phyloP scores from a whole-genome alignment of 441 rosid genomes.

The Pelargonium australe region DNA sequence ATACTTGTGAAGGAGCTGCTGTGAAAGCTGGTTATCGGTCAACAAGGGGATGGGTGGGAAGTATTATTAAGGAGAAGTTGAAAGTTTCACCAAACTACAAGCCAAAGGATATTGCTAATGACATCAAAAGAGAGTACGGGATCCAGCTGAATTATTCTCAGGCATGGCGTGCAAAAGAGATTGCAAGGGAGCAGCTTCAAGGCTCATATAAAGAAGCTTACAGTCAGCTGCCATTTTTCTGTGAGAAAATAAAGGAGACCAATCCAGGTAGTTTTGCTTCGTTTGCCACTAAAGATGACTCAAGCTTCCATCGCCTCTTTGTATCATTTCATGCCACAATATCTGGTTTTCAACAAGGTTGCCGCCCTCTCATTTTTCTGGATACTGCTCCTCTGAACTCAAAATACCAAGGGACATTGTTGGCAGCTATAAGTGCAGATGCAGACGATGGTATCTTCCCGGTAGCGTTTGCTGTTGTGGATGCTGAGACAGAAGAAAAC shows the following conservation, averaged over 20 bases:
- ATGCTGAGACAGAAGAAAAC: constrained; percentile 58
- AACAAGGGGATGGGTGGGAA: constrained; percentile 69
- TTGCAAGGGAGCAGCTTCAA: constrained; percentile 75
- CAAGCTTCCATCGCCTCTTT: constrained; percentile 62
- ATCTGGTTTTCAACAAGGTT: constrained; percentile 61
- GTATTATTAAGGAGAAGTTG: constrained; percentile 62
- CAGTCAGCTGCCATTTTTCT: constrained; percentile 53
- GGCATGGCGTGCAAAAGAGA: constrained; percentile 74
- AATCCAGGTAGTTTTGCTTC: constrained; percentile 68
- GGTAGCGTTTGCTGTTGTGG: constrained; percentile 62
- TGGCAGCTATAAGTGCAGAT: constrained; percentile 58
- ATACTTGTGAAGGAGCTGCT: constrained; percentile 59
- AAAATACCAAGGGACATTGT: constrained; percentile 52
- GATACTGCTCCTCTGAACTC: constrained; percentile 51
- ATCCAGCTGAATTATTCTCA: constrained; percentile 66
- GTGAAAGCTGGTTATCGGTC: constrained; percentile 64
- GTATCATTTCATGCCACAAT: constrained; percentile 63
- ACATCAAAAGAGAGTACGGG: constrained; percentile 62
- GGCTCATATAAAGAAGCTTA: constrained; percentile 67
- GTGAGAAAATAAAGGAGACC: constrained; percentile 69
- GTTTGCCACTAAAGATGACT: constrained; percentile 61
- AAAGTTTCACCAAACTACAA: constrained; percentile 55
- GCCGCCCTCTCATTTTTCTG: constrained; percentile 62
- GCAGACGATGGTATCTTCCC: constrained; percentile 68
- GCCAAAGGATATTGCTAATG: constrained; percentile 67